phyloP scores from a whole-genome alignment of 495 filamentous ascomycete species.

The Chaetomium fimeti region DNA sequence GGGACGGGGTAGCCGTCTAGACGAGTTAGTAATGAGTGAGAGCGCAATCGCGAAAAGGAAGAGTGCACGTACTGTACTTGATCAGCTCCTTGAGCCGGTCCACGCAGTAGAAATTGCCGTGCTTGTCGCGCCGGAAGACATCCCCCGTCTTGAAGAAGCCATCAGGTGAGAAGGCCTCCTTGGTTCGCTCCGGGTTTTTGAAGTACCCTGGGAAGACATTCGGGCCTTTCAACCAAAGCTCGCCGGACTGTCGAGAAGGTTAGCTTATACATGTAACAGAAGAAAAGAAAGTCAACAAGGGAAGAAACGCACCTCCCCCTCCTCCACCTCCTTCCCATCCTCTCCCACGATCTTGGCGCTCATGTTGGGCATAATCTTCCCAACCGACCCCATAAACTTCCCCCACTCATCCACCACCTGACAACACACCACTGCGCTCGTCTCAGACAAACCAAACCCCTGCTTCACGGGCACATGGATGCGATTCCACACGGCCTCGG shows the following conservation, averaged over 20 bases:
- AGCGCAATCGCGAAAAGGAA: background rate
- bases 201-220: conserved; percentile 77
- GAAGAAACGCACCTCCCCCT: conserved; percentile 41
- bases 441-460: conserved; percentile 58
- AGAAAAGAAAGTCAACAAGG: background rate
- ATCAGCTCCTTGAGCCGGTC: conserved; percentile 90
- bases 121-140: conserved; percentile 57
- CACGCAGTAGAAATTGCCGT: conserved; percentile 61
- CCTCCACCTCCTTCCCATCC: conserved; percentile 57
- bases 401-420: conserved; percentile 78
- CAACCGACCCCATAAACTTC: conserved; percentile 73
- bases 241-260: conserved; percentile 49
- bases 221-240: conserved; percentile 76
- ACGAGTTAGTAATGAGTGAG: background rate
- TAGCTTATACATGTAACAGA: background rate
- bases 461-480: conserved; percentile 70
- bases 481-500: conserved; percentile 71
- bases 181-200: conserved; percentile 65
- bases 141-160: conserved; percentile 88
- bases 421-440: conserved; percentile 51
- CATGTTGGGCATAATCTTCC: conserved; percentile 76
- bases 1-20: conserved; percentile 79
- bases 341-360: conserved; percentile 75
- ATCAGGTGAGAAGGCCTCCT: conserved; percentile 63
- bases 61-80: conserved; percentile 62